Evolutionary conservation across 108 stramenopile species (phyloP).

Genomic region (Skeletonema marinoi): DNA sequence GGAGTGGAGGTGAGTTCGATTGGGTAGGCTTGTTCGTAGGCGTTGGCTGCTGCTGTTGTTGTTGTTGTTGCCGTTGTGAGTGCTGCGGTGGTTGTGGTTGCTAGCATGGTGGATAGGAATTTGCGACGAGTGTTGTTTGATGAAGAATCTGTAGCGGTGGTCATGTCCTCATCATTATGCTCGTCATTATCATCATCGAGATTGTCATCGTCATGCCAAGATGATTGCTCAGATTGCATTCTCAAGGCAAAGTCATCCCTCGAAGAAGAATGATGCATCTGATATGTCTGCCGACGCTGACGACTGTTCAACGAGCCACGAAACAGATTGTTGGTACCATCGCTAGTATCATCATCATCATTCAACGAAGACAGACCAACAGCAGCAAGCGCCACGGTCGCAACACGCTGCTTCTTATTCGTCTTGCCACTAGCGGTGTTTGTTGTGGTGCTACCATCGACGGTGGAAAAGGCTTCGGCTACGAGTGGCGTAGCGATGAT

Average conservation of each 20-base stretch:
- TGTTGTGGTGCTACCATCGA: neutral
- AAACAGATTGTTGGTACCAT: neutral
- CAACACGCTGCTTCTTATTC: neutral
- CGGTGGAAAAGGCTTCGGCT: neutral
- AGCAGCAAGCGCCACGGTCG: neutral
- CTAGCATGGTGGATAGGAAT: constrained; percentile 27
- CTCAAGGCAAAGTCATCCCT: constrained; percentile 4
- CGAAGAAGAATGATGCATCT: neutral
- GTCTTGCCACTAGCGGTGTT: neutral
- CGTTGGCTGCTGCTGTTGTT: constrained; percentile 29
- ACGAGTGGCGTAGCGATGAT: neutral
- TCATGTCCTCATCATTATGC: neutral
- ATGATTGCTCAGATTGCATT: neutral
- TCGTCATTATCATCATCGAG: neutral
- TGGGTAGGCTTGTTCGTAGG: constrained; percentile 62
- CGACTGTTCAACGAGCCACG: neutral
- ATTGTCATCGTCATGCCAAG: no score
- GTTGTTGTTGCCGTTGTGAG: neutral
- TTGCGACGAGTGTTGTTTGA: constrained; percentile 5
- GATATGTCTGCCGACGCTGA: neutral
- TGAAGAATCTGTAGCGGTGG: neutral
- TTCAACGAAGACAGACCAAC: neutral
- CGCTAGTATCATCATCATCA: neutral
- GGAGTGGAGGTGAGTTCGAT: constrained; percentile 41
- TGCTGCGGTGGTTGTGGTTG: constrained; percentile 11